These are phyloP conservation scores for Chara braunii DNA, from an alignment of 139 green algal genomes.

Conservation along the genomic window DNA sequence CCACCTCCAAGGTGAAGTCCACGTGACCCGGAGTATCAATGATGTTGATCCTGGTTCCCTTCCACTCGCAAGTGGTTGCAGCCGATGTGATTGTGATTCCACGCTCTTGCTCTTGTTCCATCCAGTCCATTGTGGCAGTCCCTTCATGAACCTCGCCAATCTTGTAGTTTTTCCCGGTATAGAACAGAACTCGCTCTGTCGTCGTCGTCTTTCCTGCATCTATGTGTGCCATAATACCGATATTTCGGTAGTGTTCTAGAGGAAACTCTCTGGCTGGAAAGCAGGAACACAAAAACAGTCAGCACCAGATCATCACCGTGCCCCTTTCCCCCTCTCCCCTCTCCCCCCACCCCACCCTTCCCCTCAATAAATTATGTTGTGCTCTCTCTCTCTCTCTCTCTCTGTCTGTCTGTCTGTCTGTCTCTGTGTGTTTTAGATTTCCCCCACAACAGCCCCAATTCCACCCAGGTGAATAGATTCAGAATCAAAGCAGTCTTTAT, in stretches of 20 bases:
- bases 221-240: slow-evolving; percentile 90
- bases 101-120: slow-evolving; percentile 76
- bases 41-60: slow-evolving; percentile 93
- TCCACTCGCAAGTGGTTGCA: slow-evolving; percentile 90
- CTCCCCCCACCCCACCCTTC: too few relatives aligned
- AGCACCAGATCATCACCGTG: too few relatives aligned
- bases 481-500: too few relatives aligned
- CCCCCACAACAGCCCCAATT: too few relatives aligned
- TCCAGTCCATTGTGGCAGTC: slow-evolving; percentile 95
- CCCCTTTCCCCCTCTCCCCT: too few relatives aligned
- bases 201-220: slow-evolving; percentile 80
- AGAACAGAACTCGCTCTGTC: slow-evolving; percentile 93
- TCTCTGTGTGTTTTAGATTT: too few relatives aligned
- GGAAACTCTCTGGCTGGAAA: too few relatives aligned
- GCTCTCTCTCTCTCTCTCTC: too few relatives aligned
- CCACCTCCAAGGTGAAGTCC: slow-evolving; percentile 58
- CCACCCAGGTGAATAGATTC: too few relatives aligned
- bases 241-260: slow-evolving; percentile 93
- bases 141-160: slow-evolving; percentile 98
- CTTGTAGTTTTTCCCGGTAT: slow-evolving; percentile 95
- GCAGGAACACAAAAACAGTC: too few relatives aligned
- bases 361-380: too few relatives aligned
- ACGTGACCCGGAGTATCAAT: slow-evolving; percentile 83
- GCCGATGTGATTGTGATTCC: slow-evolving; percentile 98
- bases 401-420: too few relatives aligned